Evolutionary conservation across 108 stramenopile genomes (phyloP).

Genomic region (Mediolabrus comicus): DNA sequence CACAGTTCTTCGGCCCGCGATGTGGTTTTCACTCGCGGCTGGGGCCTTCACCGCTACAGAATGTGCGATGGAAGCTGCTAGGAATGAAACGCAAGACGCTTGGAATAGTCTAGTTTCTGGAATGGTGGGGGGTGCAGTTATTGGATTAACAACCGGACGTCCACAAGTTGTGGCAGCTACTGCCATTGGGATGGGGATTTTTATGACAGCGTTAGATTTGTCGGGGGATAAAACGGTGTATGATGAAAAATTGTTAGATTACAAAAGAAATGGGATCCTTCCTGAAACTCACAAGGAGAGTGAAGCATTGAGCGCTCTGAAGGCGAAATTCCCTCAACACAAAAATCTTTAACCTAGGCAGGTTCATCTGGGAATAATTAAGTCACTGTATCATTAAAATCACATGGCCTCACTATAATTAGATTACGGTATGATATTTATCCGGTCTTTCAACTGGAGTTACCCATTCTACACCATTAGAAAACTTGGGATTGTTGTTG

Average conservation of each 20-base stretch:
- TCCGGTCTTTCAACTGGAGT: constrained; percentile 29
- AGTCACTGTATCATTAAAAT: background rate
- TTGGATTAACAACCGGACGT: constrained; percentile 33
- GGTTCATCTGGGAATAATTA: too few relatives aligned
- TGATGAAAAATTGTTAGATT: constrained; percentile 22
- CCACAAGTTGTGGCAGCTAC: constrained; percentile 39
- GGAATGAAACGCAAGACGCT: constrained; percentile 37
- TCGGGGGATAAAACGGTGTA: constrained; percentile 31
- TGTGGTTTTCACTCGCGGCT: constrained; percentile 35
- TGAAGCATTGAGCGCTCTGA: constrained; percentile 36
- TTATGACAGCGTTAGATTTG: constrained; percentile 47
- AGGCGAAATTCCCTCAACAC: constrained; percentile 34
- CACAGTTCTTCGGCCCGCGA: constrained; percentile 32
- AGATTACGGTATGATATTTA: constrained; percentile 28
- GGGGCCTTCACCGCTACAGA: constrained; percentile 40
- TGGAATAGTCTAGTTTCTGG: constrained; percentile 46
- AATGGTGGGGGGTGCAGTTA: constrained; percentile 42
- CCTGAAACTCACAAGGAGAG: constrained; percentile 43
- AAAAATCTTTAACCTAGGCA: constrained; percentile 45
- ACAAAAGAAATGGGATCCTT: constrained; percentile 30
- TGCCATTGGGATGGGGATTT: constrained; percentile 41
- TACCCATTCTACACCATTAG: constrained; percentile 33
- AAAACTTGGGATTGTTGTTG: constrained; percentile 1
- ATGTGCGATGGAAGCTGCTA: constrained; percentile 35
- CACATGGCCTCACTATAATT: too few relatives aligned